Percentiles rank a stretch among this genome's conserved stretches.
These are phyloP conservation scores for Penicillium sp. DNA, from an alignment of 2,329 filamentous ascomycete genomes.

Conservation along the genomic window DNA sequence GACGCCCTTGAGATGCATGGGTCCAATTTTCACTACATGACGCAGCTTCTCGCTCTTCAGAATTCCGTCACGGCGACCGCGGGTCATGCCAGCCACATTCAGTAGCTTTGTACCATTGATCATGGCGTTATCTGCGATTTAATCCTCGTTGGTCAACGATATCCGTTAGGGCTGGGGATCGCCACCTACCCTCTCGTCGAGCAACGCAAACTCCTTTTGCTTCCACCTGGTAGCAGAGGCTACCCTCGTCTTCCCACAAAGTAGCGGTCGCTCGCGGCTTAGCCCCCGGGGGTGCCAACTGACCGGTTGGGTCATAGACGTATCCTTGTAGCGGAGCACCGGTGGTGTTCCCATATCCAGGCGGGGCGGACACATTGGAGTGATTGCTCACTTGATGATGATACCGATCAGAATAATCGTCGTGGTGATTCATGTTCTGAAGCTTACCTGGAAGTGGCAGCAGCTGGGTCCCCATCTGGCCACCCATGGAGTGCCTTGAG, in stretches of 20 bases:
- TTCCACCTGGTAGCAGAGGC: constrained; percentile 95
- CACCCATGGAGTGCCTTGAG: constrained; percentile 66
- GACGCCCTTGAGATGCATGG: constrained; percentile 97
- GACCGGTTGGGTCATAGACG: constrained; percentile 80
- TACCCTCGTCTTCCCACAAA: constrained; percentile 97
- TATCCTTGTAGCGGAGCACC: constrained; percentile 45
- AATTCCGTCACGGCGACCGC: constrained; percentile 90
- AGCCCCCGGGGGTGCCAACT: constrained; percentile 86
- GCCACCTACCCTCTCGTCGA: constrained; percentile 72
- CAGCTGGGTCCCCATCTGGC: constrained; percentile 64
- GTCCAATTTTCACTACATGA: constrained; percentile 97
- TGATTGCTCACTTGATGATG: constrained; percentile 36
- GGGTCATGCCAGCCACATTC: constrained; percentile 97
- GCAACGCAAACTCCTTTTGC: constrained; percentile 94
- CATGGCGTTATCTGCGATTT: constrained; percentile 96
- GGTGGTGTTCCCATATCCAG: constrained; percentile 39
- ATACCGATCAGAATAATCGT: constrained; percentile 10
- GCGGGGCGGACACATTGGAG: constrained; percentile 30
- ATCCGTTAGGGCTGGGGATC: too few species aligned
- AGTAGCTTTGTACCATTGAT: constrained; percentile 97
- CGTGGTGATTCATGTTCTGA: background rate
- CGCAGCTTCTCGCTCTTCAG: constrained; percentile 96
- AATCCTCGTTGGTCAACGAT: background rate
- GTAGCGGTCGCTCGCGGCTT: constrained; percentile 96
- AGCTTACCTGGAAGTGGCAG: constrained; percentile 59